Evolutionary conservation across 495 filamentous ascomycete species (phyloP), one percentile per base, ranked within the genome.

Genomic region (Penicillium arizonense): DNA sequence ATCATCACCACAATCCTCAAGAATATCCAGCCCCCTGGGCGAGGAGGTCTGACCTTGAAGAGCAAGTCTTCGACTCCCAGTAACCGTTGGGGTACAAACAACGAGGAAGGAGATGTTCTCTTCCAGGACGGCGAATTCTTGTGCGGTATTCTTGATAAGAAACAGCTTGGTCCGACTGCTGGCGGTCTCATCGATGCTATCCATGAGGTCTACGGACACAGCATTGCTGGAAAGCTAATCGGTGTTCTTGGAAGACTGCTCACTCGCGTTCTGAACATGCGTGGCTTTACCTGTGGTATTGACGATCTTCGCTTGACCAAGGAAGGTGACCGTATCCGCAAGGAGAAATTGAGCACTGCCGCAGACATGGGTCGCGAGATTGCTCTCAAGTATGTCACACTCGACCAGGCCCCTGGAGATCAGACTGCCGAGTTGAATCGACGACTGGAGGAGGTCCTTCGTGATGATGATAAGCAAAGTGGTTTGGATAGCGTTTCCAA

Each of bases 251-350:
- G 94, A 44, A 82, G 95, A 30, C 81, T 99, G 23, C 71, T 97
- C 47, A 99, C 93, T 2, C 87, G 90, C 48, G 87, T 91, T 57
- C 78, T 97, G 46, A 87, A 91, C 65, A 96, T 97, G 87, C 79
- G 91, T 24, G 95, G 90, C 0, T 97, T 97, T 65, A 91, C 88
- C 53, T 99, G 95, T 71, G 95, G 95, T 58, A 96, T 99, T 73
- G 95, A 97, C 59, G 95, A 99, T 78, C 80, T 99, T 55, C 78
- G 86, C 20, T 81, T 97, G 44, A 99, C 94, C 2, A 76, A 81
- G 8, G 77, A 90, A 52, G 92, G 94, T 42, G 90, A 99, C 59
- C 74, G 74, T 47, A 73, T 73, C 37, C 84, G 95, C 24, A 81
- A 80, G 47, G 77, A 89, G 57, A 86, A 84, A 53, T 71, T 99